Evolutionary conservation across 2,329 filamentous ascomycete species (phyloP), one percentile per base, ranked within the genome.

Genomic region (Pseudocercospora vitis): DNA sequence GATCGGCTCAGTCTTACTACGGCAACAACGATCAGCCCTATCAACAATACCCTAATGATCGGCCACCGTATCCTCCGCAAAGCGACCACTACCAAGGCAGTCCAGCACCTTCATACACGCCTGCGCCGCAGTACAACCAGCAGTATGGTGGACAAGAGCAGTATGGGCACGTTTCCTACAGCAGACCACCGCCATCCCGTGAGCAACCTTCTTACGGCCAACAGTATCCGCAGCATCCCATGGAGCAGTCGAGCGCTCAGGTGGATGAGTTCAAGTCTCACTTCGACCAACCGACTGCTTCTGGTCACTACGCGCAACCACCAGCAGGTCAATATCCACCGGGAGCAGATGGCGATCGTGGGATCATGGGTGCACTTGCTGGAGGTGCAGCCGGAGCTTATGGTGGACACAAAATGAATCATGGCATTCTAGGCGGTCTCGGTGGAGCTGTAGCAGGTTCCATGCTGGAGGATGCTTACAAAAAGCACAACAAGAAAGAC

Each of bases 341-440:
- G 47, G 55, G 54, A 16, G 32, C 54, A 12, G 77, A 80, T 33
- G 76, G 72, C 14, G 80, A 83, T 52, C 78, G 81, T 46, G 81
- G 81, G 14, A 62, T 84, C 1, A 75, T 80, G 62, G 79, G 81
- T 31, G 76, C 80, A 1, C 64, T 83, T 1, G 78, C 76, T 7
- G 82, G 82, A 33, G 81, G 79, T 37, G 77, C 79, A 7, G 79
- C 81, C 1, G 82, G 82, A 1, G 80, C 78, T 53, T 81, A 78
- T 56, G 73, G 79, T 8, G 82, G 81, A 4, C 75, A 78, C 62
- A 79, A 81, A 66, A 73, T 81, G 66, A 74, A 77, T 18, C 79
- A 82, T 58, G 79, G 79, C 3, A 65, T 84, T n/a, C 62, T 85
- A 2, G 82, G 82, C 11, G 78, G 80, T 1, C 63, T 84, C 33